Evolutionary conservation across 768 basidiomycete genomes (phyloP), one percentile per base, ranked within the genome.

Genomic region (Suillus tomentosus): DNA sequence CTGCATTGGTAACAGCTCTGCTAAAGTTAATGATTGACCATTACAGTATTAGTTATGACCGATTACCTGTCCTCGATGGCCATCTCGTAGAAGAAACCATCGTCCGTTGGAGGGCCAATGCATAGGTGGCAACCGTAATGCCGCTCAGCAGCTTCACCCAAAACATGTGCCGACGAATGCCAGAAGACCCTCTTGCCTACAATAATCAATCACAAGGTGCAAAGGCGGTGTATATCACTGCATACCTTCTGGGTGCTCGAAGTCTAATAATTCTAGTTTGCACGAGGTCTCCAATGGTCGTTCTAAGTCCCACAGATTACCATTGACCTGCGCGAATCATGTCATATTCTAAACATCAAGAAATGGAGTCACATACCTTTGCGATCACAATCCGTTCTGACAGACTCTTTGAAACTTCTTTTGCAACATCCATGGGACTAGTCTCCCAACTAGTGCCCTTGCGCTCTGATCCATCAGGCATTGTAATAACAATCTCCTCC

Each of bases 31-130:
- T 58, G 27, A 15, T 39, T 42, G 40, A n/a, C 17, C 22, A 17
- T 55, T 47, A n/a, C 10, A 42, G 24, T 31, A 31, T 27, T 19
- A 11, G 19, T 3, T 42, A 27, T 31, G 14, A 47, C 14, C 10
- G 65, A 77, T 31, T 62, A 89, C 90, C 91, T 81, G 64, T 94
- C 90, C 43, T 88, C 80, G 68, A 95, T 94, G 17, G 87, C 88
- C 97, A 99, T 99, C 76, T 99, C 97, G 75, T 99, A 99, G 83
- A 97, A 99, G 85, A 99, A 99, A 24, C 97, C 97, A 8, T 98
- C 95, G 36, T 96, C 94, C 2, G 95, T 95, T 27, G 97, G 97
- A 17, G 97, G 97, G 3, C 97, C 97, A 66, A 97, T 88, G 72
- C 96, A 97, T 15, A 99, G 83, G 80, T 97, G 95, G 75, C 95